These are phyloP conservation scores for Microcyclospora pomicola DNA, from an alignment of 2,329 filamentous ascomycete genomes.

Conservation along the genomic window DNA sequence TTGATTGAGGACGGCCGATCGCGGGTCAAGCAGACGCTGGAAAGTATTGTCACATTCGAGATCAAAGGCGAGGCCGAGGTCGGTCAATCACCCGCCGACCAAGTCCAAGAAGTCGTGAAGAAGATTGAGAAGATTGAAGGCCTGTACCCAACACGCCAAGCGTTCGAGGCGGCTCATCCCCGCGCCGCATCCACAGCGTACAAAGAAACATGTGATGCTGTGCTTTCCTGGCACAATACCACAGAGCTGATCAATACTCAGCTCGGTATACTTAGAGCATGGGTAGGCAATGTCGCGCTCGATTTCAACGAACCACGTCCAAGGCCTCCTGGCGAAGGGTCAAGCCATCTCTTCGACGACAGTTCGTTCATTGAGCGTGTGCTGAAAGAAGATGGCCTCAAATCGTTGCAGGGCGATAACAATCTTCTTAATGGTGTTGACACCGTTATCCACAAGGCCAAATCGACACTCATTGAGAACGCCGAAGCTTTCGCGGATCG, in stretches of 20 bases:
- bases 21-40: slow-evolving; percentile 59
- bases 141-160: slow-evolving; percentile 67
- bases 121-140: slow-evolving; percentile 83
- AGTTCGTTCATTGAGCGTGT: slow-evolving; percentile 88
- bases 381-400: slow-evolving; percentile 88
- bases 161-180: slow-evolving; percentile 62
- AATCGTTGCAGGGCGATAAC: slow-evolving; percentile 70
- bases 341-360: slow-evolving; percentile 70
- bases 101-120: slow-evolving; percentile 76
- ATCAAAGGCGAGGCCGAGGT: slow-evolving; percentile 88
- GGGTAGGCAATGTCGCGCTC: slow-evolving; percentile 92
- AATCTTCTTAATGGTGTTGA: slow-evolving; percentile 79
- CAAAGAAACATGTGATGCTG: slow-evolving; percentile 69
- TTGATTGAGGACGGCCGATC: slow-evolving; percentile 74
- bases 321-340: slow-evolving; percentile 44
- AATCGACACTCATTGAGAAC: slow-evolving; percentile 77
- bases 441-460: slow-evolving; percentile 82
- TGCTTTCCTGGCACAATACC: slow-evolving; percentile 94
- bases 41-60: slow-evolving; percentile 83
- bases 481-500: slow-evolving; percentile 72
- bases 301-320: slow-evolving; percentile 71
- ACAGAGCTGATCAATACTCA: slow-evolving; percentile 93
- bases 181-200: slow-evolving; percentile 64
- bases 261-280: slow-evolving; percentile 77
- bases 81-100: slow-evolving; percentile 72